Evolutionary conservation across 768 basidiomycete genomes (phyloP).

Genomic region (Filobasidium floriforme): DNA sequence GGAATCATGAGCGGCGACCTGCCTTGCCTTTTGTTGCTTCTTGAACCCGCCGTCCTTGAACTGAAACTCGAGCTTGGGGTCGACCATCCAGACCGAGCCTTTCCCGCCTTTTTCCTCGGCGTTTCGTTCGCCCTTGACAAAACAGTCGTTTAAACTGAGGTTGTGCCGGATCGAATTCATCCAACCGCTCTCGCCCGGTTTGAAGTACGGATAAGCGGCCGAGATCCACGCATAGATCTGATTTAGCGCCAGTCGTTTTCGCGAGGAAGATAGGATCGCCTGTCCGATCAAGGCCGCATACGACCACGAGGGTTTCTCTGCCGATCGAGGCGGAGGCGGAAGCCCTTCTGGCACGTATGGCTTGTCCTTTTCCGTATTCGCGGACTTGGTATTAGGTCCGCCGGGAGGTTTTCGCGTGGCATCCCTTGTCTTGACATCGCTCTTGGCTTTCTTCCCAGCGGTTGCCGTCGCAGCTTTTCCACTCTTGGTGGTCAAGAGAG

Average conservation of each 20-base stretch:
- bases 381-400: background rate
- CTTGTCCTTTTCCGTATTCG: conserved; percentile 45
- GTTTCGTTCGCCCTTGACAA: conserved; percentile 38
- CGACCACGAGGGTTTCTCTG: conserved; percentile 71
- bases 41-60: conserved; percentile 31
- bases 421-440: conserved; percentile 14
- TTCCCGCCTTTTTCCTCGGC: conserved; percentile 42
- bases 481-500: conserved; percentile 4
- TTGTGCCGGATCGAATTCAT: conserved; percentile 47
- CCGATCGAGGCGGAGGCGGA: conserved; percentile 75
- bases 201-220: conserved; percentile 85
- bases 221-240: conserved; percentile 97
- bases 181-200: conserved; percentile 66
- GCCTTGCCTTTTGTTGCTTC: conserved; percentile 20
- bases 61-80: conserved; percentile 23
- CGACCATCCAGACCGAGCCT: conserved; percentile 43
- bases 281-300: conserved; percentile 96
- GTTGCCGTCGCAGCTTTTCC: background rate
- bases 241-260: conserved; percentile 78
- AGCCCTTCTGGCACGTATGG: conserved; percentile 47
- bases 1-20: conserved; percentile 3
- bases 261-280: conserved; percentile 75
- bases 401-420: conserved; percentile 36
- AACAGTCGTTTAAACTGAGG: conserved; percentile 40
- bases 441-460: conserved; percentile 14